Evolutionary conservation across 306 rosid species (phyloP), one percentile per base, ranked within the genome.

Genomic region (Datisca glomerata): DNA sequence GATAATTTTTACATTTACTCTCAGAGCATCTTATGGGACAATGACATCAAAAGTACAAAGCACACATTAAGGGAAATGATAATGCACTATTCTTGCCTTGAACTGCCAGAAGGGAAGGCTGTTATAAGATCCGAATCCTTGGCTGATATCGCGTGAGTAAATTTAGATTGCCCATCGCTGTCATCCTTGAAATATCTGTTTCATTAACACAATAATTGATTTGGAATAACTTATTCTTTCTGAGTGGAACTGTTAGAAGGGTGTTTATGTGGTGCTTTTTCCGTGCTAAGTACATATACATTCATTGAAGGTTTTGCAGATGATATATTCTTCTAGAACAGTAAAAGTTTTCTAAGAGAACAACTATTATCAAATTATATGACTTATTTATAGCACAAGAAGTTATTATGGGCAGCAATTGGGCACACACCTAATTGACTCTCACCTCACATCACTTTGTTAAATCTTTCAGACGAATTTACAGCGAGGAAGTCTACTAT

Each of bases 1-100:
- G n/a, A n/a, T n/a, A n/a, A n/a, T n/a, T n/a, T 15, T 37, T 16
- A 12, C 15, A 15, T 37, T 37, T 37, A 15, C 41, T 53, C 45
- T 41, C 84, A 86, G 96, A 65, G 96, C 69, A 68, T 86, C 72
- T 75, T 81, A 39, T 86, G 96, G 96, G 94, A 78, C 49, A 86
- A 78, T 63, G 96, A 86, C 60, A 49, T 86, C 23, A 86, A 74
- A 75, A 72, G 74, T 68, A 86, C 86, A 31, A 86, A 78, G 68
- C 67, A 75, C 53, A 81, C 96, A 21, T 47, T 86, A 47, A 86
- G 60, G 63, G 92, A 86, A 49, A 86, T 86, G 76, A 78, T 75
- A 66, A 66, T 56, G 52, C 76, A 65, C 72, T 46, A 86, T 75
- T 65, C 92, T 41, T 75, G 58, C 59, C 79, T 81, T 24, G 96